Evolutionary conservation across 306 rosid genomes (phyloP).

Genomic region (Cucurbita maxima): DNA sequence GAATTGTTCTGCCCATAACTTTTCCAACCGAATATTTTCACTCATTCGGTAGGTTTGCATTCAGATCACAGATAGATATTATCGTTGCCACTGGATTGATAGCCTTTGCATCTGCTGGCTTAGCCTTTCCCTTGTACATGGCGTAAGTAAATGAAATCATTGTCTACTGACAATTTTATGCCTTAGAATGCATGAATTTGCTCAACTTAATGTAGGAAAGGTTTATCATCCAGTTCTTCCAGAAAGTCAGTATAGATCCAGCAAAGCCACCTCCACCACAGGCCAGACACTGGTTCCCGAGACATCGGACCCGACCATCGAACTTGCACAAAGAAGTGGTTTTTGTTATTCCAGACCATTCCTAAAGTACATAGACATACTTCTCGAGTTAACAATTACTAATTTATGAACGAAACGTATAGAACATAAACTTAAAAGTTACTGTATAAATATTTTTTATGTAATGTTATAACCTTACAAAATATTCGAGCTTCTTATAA

Average conservation of each 20-base stretch:
- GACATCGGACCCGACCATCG: constrained; percentile 71
- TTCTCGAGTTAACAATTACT: not conserved
- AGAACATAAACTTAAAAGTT: too few relatives aligned
- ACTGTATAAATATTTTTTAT: too few relatives aligned
- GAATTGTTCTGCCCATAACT: too few relatives aligned
- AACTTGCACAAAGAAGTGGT: constrained; percentile 50
- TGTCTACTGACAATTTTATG: not conserved
- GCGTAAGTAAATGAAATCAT: constrained; percentile 43
- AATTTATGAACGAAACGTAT: too few relatives aligned
- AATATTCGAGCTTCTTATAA: too few relatives aligned
- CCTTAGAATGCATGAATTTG: not conserved
- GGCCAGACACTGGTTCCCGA: constrained; percentile 83
- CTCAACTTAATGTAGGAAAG: not conserved
- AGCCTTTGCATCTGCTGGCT: constrained; percentile 52
- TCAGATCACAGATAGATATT: constrained; percentile 14
- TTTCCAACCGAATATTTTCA: not conserved
- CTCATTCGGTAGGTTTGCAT: not conserved
- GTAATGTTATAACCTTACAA: too few relatives aligned
- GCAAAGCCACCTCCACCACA: constrained; percentile 77
- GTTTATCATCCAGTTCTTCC: constrained; percentile 38
- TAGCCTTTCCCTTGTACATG: constrained; percentile 97
- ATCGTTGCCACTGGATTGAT: constrained; percentile 56
- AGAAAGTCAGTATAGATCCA: constrained; percentile 74
- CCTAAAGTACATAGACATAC: not conserved
- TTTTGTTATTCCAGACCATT: not conserved